A percentile compares a stretch with the other conserved stretches of the same genome.
These are phyloP conservation scores for Cutaneotrichosporon curvatum DNA, from an alignment of 1,284 basidiomycete species.

Conservation along the genomic window DNA sequence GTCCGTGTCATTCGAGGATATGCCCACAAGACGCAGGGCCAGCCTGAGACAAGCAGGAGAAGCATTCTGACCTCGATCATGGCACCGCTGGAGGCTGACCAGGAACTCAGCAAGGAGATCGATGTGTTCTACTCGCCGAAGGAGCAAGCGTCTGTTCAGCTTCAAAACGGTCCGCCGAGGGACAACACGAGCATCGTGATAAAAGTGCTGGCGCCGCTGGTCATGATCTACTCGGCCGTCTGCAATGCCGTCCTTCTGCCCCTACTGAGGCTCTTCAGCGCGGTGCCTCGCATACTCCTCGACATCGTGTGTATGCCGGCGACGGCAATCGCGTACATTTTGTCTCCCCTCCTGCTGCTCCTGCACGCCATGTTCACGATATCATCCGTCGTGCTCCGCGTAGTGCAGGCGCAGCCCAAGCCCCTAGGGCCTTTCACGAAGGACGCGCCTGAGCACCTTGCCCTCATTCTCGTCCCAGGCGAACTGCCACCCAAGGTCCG, in stretches of 20 bases:
- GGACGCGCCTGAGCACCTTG: conserved; percentile 17
- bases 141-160: not conserved
- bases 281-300: conserved; percentile 3
- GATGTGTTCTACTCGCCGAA: not conserved
- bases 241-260: not conserved
- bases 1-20: conserved; percentile 34
- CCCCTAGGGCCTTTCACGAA: conserved; percentile 9
- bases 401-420: conserved; percentile 19
- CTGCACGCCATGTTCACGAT: conserved; percentile 32
- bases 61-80: not conserved
- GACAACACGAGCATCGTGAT: no score
- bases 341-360: conserved; percentile 25
- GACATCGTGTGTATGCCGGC: no score
- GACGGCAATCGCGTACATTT: no score
- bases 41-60: no score
- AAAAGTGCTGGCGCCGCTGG: not conserved
- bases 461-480: conserved; percentile 17
- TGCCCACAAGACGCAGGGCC: conserved; percentile 3
- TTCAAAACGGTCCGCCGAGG: no score
- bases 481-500: conserved; percentile 1
- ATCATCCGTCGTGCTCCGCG: conserved; percentile 28
- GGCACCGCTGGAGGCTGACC: not conserved
- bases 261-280: not conserved
- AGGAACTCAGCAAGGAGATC: not conserved
- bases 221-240: not conserved